phyloP scores from a whole-genome alignment of 805 yeast genomes.

The Metschnikowia dekortorum region DNA sequence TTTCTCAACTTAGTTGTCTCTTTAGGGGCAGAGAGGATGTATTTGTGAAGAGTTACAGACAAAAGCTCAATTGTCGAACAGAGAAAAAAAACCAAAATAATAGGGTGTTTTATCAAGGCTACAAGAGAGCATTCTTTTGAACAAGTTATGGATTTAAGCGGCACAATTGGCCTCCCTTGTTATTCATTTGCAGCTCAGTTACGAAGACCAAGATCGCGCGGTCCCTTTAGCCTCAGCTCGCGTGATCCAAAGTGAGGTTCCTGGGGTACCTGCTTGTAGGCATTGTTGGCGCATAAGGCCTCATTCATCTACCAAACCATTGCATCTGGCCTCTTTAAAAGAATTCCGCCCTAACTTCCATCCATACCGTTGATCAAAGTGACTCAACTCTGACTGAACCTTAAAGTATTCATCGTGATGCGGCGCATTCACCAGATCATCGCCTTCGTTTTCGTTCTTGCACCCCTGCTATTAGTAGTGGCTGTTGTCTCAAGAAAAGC shows the following conservation, averaged over 20 bases:
- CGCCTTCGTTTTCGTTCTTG: background rate
- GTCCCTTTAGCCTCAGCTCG: background rate
- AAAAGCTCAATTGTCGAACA: too few relatives aligned
- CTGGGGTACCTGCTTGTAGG: background rate
- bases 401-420: background rate
- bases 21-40: too few relatives aligned
- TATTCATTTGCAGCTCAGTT: background rate
- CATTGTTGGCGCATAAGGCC: background rate
- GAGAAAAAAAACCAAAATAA: too few relatives aligned
- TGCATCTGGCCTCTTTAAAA: background rate
- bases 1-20: too few relatives aligned
- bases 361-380: too few relatives aligned
- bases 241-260: background rate
- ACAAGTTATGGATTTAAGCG: background rate
- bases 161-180: too few relatives aligned
- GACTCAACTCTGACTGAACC: too few relatives aligned
- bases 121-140: too few relatives aligned
- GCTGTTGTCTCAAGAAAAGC: background rate
- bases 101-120: too few relatives aligned
- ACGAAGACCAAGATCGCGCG: background rate
- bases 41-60: too few relatives aligned
- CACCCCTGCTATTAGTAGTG: background rate
- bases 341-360: background rate
- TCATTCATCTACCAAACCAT: background rate
- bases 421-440: background rate